Evolutionary conservation across 441 rosid species (phyloP).

Genomic region (Kokia cookei): DNA sequence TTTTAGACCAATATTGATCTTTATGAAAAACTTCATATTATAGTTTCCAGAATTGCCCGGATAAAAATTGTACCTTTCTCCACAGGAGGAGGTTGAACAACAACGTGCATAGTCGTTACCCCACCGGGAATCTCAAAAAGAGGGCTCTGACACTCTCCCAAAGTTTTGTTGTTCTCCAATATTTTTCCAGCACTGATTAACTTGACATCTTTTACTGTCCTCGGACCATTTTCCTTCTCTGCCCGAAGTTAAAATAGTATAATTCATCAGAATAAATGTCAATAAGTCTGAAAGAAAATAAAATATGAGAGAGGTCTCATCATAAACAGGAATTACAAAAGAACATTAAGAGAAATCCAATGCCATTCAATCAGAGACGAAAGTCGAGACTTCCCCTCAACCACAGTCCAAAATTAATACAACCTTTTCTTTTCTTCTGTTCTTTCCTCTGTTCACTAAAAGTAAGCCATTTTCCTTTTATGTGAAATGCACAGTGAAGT

Average conservation of each 20-base stretch:
- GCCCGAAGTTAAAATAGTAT: conserved; percentile 11
- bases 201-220: conserved; percentile 84
- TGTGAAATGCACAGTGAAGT: neutral
- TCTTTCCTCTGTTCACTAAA: neutral
- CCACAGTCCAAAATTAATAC: neutral
- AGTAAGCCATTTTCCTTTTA: neutral
- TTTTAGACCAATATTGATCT: neutral
- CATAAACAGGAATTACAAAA: neutral
- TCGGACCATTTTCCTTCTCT: conserved; percentile 90
- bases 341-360: neutral
- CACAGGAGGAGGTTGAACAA: conserved; percentile 70
- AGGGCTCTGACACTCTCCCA: conserved; percentile 81
- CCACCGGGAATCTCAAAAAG: conserved; percentile 75
- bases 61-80: conserved; percentile 54
- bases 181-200: conserved; percentile 91
- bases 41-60: neutral
- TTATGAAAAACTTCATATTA: neutral
- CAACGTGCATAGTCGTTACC: conserved; percentile 93
- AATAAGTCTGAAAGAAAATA: neutral
- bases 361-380: neutral
- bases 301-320: neutral
- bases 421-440: neutral
- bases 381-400: neutral
- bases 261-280: neutral
- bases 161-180: conserved; percentile 77